Base-by-base conservation (phyloP, 2,329 filamentous ascomycete genomes). In the Xylariomycetidae sp. region DNA sequence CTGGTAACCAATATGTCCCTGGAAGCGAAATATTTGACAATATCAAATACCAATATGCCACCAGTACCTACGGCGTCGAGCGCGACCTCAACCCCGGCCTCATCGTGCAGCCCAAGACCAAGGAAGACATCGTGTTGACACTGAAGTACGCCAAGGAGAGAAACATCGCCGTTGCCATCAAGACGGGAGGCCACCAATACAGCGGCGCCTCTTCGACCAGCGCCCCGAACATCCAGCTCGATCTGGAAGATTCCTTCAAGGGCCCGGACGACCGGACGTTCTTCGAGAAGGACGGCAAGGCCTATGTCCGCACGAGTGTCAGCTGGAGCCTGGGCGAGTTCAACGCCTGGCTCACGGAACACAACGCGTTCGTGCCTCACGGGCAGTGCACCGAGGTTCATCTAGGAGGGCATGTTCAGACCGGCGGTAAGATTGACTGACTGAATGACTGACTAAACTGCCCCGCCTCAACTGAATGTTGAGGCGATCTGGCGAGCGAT, bases 171-270 rank as follows among this genome's bases (percentile, higher is more conserved):
- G 56, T 72, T 2, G 64, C 69, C 8, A 59, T 71, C 36, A 62
- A 58, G 37, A 70, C 56, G 2, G 68, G 68, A 1, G 68, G 68
- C 1, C 68, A 72, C 34, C 66, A 71, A 41, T 72, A 72, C 43
- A 67, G 63, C 31, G 68, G 68, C 14, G 67, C 68, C 10, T 70
- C 61, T 0, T 71, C 67, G 0, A 69, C 66, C 0, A 48, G 55
- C 16, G 58, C 53, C 4, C 52, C 55, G 1, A 67, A 67, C 31
- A 70, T 72, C 33, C 67, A 69, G 38, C 44, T 72, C 12, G 66
- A 70, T 31, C 54, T 71, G 3, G 53, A 57, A 40, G 50, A 56
- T 20, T 63, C 62, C 1, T 67, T 62, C 49, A 53, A 50, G 38
- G 54, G 48, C 4, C 33, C 46, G 3, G 40, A 56, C 25, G 57